phyloP scores from a whole-genome alignment of 1,284 basidiomycete species.

The Abortiporus biennis region DNA sequence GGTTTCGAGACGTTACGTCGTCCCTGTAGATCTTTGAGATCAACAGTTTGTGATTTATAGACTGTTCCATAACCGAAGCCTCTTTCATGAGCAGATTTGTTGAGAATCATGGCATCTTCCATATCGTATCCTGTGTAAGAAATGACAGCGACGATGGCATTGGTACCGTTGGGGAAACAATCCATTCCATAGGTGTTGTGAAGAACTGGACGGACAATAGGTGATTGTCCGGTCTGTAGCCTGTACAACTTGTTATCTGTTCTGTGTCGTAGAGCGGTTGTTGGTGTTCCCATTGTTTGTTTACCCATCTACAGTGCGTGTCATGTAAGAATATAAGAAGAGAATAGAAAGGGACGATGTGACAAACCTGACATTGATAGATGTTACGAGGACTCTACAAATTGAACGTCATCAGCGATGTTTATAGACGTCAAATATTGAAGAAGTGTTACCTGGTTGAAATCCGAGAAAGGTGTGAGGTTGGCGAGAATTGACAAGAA shows the following conservation, averaged over 20 bases:
- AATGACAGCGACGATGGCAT: conserved; percentile 98
- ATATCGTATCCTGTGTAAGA: conserved; percentile 99
- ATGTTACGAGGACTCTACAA: conserved; percentile 77
- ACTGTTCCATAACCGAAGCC: conserved; percentile 97
- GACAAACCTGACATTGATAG: conserved; percentile 75
- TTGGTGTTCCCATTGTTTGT: conserved; percentile 99
- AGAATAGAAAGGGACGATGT: no score
- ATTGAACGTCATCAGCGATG: conserved; percentile 6
- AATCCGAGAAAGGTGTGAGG: conserved; percentile 87
- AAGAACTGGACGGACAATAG: conserved; percentile 87
- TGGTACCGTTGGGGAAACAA: conserved; percentile 96
- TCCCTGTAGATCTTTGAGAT: conserved; percentile 79
- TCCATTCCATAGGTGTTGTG: conserved; percentile 99
- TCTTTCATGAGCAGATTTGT: conserved; percentile 97
- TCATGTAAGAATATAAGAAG: not conserved
- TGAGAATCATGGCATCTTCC: conserved; percentile 99
- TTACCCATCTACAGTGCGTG: conserved; percentile 85
- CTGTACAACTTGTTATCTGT: conserved; percentile 99
- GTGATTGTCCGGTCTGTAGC: conserved; percentile 92
- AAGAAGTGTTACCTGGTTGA: conserved; percentile 74
- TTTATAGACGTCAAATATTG: not conserved
- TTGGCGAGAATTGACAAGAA: conserved; percentile 88
- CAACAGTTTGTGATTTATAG: conserved; percentile 93
- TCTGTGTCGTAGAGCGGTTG: conserved; percentile 84
- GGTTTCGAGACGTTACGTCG: conserved; percentile 50